Evolutionary conservation across 306 rosid species (phyloP).

Genomic region (Herpetospermum pedunculosum): DNA sequence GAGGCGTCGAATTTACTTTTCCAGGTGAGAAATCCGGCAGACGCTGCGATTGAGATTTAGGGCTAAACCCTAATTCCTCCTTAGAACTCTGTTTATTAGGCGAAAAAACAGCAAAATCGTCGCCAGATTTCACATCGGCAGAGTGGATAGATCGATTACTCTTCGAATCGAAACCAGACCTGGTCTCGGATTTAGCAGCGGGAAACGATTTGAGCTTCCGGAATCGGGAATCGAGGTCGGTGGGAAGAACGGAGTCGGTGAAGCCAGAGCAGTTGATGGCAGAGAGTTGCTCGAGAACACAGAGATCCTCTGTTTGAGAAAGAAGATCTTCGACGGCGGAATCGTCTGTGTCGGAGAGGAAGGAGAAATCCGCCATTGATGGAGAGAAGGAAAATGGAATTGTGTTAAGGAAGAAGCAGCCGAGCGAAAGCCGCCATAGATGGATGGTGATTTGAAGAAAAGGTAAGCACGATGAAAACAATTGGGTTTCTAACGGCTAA

Average conservation of each 20-base stretch:
- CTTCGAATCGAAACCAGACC: neutral
- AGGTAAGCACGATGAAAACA: neutral
- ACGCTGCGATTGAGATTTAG: constrained; percentile 13
- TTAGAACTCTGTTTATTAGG: constrained; percentile 18
- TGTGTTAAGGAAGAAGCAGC: neutral
- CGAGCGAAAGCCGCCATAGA: neutral
- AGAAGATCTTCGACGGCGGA: constrained; percentile 57
- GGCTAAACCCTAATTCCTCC: neutral
- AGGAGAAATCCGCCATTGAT: constrained; percentile 41
- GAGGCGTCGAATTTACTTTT: neutral
- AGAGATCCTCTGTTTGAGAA: constrained; percentile 54
- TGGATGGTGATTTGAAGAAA: neutral
- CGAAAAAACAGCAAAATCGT: constrained; percentile 14
- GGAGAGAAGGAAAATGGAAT: neutral
- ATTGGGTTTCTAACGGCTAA: constrained; percentile 4
- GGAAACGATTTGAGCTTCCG: constrained; percentile 72
- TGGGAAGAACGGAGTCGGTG: constrained; percentile 46
- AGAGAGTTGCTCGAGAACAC: constrained; percentile 57
- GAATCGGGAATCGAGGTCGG: constrained; percentile 75
- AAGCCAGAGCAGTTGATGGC: constrained; percentile 62
- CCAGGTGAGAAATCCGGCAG: constrained; percentile 4
- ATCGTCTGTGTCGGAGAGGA: constrained; percentile 46
- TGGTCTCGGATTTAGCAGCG: constrained; percentile 9
- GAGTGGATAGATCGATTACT: neutral
- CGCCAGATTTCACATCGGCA: neutral